Evolutionary conservation across 1,284 basidiomycete species (phyloP), one percentile per base, ranked within the genome.

Genomic region (Fomitiporia mediterranea): DNA sequence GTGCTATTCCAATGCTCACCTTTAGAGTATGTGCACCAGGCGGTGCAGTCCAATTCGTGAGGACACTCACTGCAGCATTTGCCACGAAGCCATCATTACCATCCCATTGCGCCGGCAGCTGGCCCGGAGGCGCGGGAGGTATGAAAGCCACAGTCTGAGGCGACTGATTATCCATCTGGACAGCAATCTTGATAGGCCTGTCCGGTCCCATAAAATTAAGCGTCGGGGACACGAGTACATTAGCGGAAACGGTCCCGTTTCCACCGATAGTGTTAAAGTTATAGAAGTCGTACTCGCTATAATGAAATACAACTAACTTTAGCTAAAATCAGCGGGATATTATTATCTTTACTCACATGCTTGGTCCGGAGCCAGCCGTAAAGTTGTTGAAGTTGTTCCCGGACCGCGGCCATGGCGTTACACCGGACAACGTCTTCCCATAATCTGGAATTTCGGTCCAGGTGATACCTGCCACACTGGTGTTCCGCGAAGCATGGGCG

Each of bases 231-330:
- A 85, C 72, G 52, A 74, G 72, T 4, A 78, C 70, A 3, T 73
- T 80, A 17, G 81, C 72, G 13, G 68, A 68, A 34, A 75, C 65
- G 39, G 74, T 80, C n/a, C 79, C 69, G 35, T 63, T 65, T 15
- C 77, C 77, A 23, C 67, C 67, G 23, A 67, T 64, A 9, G 70
- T 73, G 15, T 46, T 46, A 71, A 83, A 83, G 46, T 74, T 80
- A 68, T 73, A 82, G 67, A 88, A 86, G 66, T 86, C 83, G 66
- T 87, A 87, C 67, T 81, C 78, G 25, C 79, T 81, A 53, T 21
- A n/a, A 15, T 51, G 52, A 49, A 21, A n/a, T n/a, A n/a, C n/a
- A n/a, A n/a, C n/a, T n/a, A n/a, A n/a, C n/a, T n/a, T n/a, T n/a
- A n/a, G n/a, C n/a, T 5, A 2, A 15, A 32, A 0, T 46, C 7